These are phyloP conservation scores for Apiospora malaysiana DNA, from an alignment of 2,329 filamentous ascomycete genomes.

Conservation along the genomic window DNA sequence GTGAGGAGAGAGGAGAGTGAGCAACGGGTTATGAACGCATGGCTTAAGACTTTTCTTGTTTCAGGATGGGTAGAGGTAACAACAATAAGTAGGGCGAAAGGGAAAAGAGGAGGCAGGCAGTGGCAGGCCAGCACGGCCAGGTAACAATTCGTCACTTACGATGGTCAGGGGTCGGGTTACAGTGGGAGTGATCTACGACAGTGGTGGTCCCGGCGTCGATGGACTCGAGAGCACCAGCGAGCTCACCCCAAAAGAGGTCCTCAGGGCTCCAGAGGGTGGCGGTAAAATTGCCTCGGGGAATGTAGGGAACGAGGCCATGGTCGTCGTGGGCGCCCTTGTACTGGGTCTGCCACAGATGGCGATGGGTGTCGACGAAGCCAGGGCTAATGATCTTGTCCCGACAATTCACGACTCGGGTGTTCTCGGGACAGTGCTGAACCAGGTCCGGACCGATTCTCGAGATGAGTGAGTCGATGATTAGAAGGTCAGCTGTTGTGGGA, in stretches of 20 bases:
- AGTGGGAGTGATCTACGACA: conserved; percentile 45
- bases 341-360: conserved; percentile 52
- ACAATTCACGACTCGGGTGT: conserved; percentile 44
- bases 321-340: conserved; percentile 36
- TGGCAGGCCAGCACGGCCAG: neutral
- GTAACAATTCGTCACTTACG: conserved; percentile 29
- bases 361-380: conserved; percentile 51
- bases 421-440: conserved; percentile 23
- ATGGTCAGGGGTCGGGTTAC: conserved; percentile 39
- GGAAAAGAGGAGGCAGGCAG: neutral
- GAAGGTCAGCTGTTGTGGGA: conserved; percentile 27
- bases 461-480: conserved; percentile 26
- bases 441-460: conserved; percentile 26
- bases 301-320: conserved; percentile 35
- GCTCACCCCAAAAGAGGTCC: conserved; percentile 54
- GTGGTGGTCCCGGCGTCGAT: conserved; percentile 51
- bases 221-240: conserved; percentile 46
- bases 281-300: conserved; percentile 43
- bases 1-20: conserved; percentile 15
- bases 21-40: conserved; percentile 24
- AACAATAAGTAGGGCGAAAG: neutral
- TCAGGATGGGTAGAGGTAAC: neutral
- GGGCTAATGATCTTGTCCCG: conserved; percentile 46
- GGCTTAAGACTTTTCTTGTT: conserved; percentile 22
- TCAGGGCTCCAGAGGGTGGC: conserved; percentile 43